Evolutionary conservation across 805 yeast species (phyloP), one percentile per base, ranked within the genome.

Genomic region (Lachancea sp.): DNA sequence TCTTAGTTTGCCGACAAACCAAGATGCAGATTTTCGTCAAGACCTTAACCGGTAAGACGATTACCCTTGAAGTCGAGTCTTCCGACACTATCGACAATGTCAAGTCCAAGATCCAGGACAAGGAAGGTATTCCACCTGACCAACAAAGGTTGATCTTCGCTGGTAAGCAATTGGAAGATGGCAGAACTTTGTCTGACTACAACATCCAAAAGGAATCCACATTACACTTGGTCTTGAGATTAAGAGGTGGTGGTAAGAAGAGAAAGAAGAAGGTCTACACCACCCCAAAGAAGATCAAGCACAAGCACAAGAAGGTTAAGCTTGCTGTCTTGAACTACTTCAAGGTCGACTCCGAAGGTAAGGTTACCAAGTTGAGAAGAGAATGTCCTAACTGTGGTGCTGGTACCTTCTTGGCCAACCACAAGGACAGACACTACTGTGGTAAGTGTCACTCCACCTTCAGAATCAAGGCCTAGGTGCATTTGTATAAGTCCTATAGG

Each of bases 261-360:
- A 90, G 96, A 83, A 92, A 92, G 92, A 92, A 92, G 96, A 90
- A 90, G 95, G 97, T 88, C 70, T 92, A 90, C 90, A 90, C 97
- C 77, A 90, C 97, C 69, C 98, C 98, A 80, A 92, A 92, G 89
- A 94, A 89, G 84, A 86, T 92, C 78, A 86, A 76, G 78, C 97
- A 92, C 94, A 89, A 88, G 84, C 96, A 87, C 84, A 92, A 85
- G 86, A 92, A 90, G 81, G 86, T 85, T 75, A 92, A 92, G 85
- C 80, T 92, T 68, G 97, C 97, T 74, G 97, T 92, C 72, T 84
- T 92, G 72, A 88, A 94, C 69, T 92, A 90, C 92, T 92, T 89
- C 88, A 89, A 90, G 82, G 97, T 92, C 65, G 95, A 88, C 74
- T 85, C 83, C 69, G 98, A 92, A 64, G 98, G 98, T 65, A 83